Percentiles rank a stretch among this genome's conserved stretches.
phyloP scores from a whole-genome alignment of 1,139 yeast genomes.

The Saccharomycopsis hybrid region DNA sequence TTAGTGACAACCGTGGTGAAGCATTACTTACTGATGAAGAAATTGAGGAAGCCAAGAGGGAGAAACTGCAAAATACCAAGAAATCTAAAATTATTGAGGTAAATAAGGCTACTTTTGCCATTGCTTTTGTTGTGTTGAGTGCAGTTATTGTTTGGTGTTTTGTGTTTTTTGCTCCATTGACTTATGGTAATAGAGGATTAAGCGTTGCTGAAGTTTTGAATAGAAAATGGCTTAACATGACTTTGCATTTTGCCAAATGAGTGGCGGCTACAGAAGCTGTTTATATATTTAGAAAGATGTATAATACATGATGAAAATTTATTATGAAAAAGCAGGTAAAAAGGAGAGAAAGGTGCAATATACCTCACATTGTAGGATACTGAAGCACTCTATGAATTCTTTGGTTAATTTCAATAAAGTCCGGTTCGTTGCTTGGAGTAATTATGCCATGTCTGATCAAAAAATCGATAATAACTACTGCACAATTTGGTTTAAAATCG shows the following conservation, averaged over 20 bases:
- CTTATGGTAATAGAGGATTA: slow-evolving; percentile 73
- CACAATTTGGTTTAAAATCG: slow-evolving; percentile 88
- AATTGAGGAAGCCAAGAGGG: slow-evolving; percentile 24
- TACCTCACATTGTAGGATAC: slow-evolving; percentile 44
- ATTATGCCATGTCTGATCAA: slow-evolving; percentile 73
- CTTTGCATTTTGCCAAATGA: slow-evolving; percentile 75
- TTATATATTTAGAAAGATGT: too few species aligned
- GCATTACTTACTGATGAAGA: slow-evolving; percentile 28
- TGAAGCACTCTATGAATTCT: slow-evolving; percentile 66
- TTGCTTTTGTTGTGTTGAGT: slow-evolving; percentile 38
- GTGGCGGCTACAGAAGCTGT: not conserved
- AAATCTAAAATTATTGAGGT: slow-evolving; percentile 21
- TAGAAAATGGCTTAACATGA: slow-evolving; percentile 80
- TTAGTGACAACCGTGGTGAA: slow-evolving; percentile 50
- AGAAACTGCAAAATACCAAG: slow-evolving; percentile 23
- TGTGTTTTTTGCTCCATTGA: slow-evolving; percentile 71
- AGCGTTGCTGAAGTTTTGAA: slow-evolving; percentile 55
- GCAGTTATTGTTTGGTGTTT: slow-evolving; percentile 56
- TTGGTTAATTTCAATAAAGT: slow-evolving; percentile 49
- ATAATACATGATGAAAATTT: too few species aligned
- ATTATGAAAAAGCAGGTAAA: too few species aligned
- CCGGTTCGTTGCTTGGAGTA: slow-evolving; percentile 54
- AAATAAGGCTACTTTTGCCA: slow-evolving; percentile 26
- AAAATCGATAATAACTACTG: slow-evolving; percentile 72
- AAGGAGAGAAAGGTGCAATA: too few species aligned